Percentiles rank a stretch among this genome's conserved stretches.
phyloP scores from a whole-genome alignment of 2,329 filamentous ascomycete genomes.

The Ascochyta rabiei region DNA sequence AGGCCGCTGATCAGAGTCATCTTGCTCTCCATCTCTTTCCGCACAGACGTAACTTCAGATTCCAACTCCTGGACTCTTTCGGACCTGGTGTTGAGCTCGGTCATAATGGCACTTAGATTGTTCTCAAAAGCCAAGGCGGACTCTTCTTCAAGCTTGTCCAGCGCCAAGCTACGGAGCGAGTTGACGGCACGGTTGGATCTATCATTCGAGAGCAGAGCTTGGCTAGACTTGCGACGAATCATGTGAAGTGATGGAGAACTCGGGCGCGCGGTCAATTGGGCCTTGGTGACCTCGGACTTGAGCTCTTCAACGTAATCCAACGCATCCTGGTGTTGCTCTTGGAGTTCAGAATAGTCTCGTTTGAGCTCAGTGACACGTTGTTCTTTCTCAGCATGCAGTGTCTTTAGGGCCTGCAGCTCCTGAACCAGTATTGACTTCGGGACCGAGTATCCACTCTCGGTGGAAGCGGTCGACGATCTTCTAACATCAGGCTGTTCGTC shows the following conservation, averaged over 20 bases:
- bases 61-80: constrained; percentile 92
- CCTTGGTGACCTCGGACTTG: constrained; percentile 82
- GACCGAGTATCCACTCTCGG: constrained; percentile 20
- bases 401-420: constrained; percentile 75
- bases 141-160: constrained; percentile 80
- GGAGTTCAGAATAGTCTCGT: constrained; percentile 80
- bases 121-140: constrained; percentile 92
- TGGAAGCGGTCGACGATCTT: constrained; percentile 30
- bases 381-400: constrained; percentile 77
- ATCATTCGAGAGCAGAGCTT: constrained; percentile 85
- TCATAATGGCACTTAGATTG: constrained; percentile 89
- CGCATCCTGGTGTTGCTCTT: constrained; percentile 79
- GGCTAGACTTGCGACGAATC: constrained; percentile 90
- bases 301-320: constrained; percentile 89
- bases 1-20: constrained; percentile 94
- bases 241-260: constrained; percentile 72
- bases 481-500: constrained; percentile 64
- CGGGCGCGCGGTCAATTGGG: constrained; percentile 65
- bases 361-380: constrained; percentile 73
- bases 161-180: constrained; percentile 84
- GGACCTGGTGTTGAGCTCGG: constrained; percentile 83
- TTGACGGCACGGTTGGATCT: constrained; percentile 90
- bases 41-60: constrained; percentile 78
- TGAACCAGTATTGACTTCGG: constrained; percentile 41
- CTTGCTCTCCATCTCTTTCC: constrained; percentile 97